Evolutionary conservation across 2,329 filamentous ascomycete species (phyloP), one percentile per base, ranked within the genome.

Genomic region (Clonostachys solani): DNA sequence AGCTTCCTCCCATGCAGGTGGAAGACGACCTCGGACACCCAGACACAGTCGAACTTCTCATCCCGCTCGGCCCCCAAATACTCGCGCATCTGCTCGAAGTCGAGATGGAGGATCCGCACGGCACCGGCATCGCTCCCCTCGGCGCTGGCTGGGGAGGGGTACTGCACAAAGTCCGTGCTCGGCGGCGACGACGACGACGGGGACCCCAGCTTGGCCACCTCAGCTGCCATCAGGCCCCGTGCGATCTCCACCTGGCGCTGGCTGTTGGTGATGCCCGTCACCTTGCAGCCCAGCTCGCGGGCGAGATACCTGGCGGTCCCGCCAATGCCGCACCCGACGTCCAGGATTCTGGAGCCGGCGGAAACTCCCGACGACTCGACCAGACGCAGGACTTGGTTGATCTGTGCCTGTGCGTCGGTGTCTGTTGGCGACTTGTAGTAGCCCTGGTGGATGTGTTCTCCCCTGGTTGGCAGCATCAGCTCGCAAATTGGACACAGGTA

Each of bases 371-470:
- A 29, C 3, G 23, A 29, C 23, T 29, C 23, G 6, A 83, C 68
- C 5, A 84, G 70, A 12, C 81, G 68, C 23, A 71, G 67, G 56
- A 83, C 80, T 33, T 83, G 68, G 54, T 78, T 80, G 19, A 75
- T 57, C 59, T 83, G 80, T 3, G 80, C 79, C 33, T 69, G 65
- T 53, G 83, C 79, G 56, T 83, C 83, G 52, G 71, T 75, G 52
- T 81, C 77, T 16, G 55, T 64, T 1, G 71, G 68, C 48, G 67
- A 68, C 47, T 66, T 66, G 43, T 59, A 84, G 59, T 83, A 81
- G 46, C 80, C 80, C 52, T 84, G 80, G 57, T 83, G 80, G 56
- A 83, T 83, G 55, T 83, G 80, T 57, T 82, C 78, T 46, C 80
- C 80, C 78, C 78, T 81, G 23, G 23, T 29, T 29, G 23, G 23